A percentile compares a stretch with the other conserved stretches of the same genome.
These are phyloP conservation scores for Backusella luteola DNA, from an alignment of 192 early-diverging fungal genomes.

Conservation along the genomic window DNA sequence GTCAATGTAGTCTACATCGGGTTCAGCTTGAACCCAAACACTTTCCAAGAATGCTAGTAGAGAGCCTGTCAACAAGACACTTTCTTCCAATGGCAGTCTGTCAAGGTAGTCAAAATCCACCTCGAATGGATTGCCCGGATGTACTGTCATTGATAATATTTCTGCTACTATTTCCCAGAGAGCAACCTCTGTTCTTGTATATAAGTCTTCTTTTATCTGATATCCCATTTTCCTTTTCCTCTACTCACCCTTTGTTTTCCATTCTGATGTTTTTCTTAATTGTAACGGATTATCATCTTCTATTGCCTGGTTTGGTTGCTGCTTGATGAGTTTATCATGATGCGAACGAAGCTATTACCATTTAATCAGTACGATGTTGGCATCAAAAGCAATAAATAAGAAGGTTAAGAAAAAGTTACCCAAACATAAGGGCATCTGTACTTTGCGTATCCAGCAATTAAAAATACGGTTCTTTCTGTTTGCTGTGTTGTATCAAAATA, in stretches of 20 bases:
- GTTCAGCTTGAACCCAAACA: conserved; percentile 11
- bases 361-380: background rate
- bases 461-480: conserved; percentile 5
- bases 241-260: background rate
- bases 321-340: conserved; percentile 1
- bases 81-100: conserved; percentile 1
- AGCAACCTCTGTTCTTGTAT: background rate
- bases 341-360: background rate
- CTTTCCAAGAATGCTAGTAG: conserved; percentile 1
- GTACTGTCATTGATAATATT: conserved; percentile 6
- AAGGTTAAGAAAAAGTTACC: background rate
- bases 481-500: background rate
- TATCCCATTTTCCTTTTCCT: background rate
- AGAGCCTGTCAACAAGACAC: background rate
- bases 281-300: conserved; percentile 8
- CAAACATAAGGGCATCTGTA: conserved; percentile 15
- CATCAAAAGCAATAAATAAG: background rate
- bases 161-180: conserved; percentile 13
- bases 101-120: conserved; percentile 2
- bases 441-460: conserved; percentile 14
- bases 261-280: conserved; percentile 1
- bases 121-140: background rate
- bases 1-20: background rate
- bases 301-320: conserved; percentile 1
- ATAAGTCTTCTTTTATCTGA: no score